Evolutionary conservation across 768 basidiomycete genomes (phyloP), one percentile per base, ranked within the genome.

Genomic region (Xerocomellus intermedius): DNA sequence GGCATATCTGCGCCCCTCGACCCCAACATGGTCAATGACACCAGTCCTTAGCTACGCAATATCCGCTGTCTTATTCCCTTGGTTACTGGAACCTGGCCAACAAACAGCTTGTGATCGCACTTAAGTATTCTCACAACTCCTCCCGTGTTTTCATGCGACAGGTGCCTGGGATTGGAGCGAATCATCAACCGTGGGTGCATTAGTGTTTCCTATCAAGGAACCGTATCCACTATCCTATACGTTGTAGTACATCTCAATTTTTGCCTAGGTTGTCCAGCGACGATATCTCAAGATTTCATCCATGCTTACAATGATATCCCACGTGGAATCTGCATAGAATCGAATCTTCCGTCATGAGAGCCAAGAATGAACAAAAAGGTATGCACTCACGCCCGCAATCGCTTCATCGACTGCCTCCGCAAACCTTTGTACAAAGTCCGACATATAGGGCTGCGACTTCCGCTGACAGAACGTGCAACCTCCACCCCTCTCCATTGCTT

Each of bases 371-470:
- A 21, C 10, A 42, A 43, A 2, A n/a, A 28, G n/a, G 33, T 26
- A 36, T 36, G 17, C 22, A 56, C 64, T 66, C 36, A 70, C 67
- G 3, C 49, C 38, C 19, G 61, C 55, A 39, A 68, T 50, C 3
- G 49, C 55, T 43, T 54, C 56, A 1, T 69, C 54, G 0, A 69
- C 52, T 14, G 67, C 64, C 37, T 59, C 53, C 5, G 56, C 63
- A 52, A 70, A 69, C 14, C 45, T 62, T 44, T 48, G 49, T 33
- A 52, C 54, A 43, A 70, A 68, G n/a, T 66, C 58, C n/a, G 46
- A 49, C 55, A 70, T 58, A 14, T 59, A 58, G 8, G 46, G 17
- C 5, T 52, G 59, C 16, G 66, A 62, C 26, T 42, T 58, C 28
- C 57, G 39, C 17, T 52, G 63, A 42, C 67, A 68, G 33, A 53